A percentile compares a stretch with the other conserved stretches of the same genome.
Evolutionary conservation across 306 rosid species (phyloP).

Genomic region (Ormosia semicastrata): DNA sequence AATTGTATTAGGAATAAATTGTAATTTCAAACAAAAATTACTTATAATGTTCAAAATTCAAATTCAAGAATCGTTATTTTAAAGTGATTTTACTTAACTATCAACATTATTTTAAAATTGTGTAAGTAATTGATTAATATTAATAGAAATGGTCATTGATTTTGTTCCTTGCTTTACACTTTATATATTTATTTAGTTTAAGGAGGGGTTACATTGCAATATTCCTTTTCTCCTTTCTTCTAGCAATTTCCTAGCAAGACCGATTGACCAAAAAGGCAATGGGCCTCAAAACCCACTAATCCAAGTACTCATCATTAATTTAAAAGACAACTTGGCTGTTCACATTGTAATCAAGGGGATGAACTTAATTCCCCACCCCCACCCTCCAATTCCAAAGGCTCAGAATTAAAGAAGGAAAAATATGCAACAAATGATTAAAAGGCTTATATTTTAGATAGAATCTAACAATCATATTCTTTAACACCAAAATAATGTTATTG

Average conservation of each 20-base stretch:
- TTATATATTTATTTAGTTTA: too few species aligned
- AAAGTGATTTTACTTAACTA: too few species aligned
- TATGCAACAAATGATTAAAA: conserved; percentile 36
- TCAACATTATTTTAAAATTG: too few species aligned
- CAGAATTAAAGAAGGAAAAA: conserved; percentile 6
- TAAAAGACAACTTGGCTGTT: not conserved
- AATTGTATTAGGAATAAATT: too few species aligned
- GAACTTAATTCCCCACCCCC: not conserved
- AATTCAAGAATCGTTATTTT: too few species aligned
- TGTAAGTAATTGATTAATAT: too few species aligned
- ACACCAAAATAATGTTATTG: not conserved
- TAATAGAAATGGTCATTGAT: not conserved
- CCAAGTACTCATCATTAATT: conserved; percentile 10
- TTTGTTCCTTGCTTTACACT: too few species aligned
- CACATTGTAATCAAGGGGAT: not conserved
- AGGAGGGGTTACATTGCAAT: not conserved
- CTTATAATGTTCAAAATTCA: too few species aligned
- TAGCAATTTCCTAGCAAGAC: not conserved
- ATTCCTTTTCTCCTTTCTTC: not conserved
- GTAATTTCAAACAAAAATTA: too few species aligned
- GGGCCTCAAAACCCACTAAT: conserved; percentile 39
- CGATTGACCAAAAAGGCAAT: conserved; percentile 13
- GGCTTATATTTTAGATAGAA: not conserved
- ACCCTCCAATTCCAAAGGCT: conserved; percentile 19
- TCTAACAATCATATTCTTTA: not conserved